Percentiles rank a stretch among this genome's conserved stretches.
These are phyloP conservation scores for Viola odorata DNA, from an alignment of 345 rosid species.

Conservation along the genomic window DNA sequence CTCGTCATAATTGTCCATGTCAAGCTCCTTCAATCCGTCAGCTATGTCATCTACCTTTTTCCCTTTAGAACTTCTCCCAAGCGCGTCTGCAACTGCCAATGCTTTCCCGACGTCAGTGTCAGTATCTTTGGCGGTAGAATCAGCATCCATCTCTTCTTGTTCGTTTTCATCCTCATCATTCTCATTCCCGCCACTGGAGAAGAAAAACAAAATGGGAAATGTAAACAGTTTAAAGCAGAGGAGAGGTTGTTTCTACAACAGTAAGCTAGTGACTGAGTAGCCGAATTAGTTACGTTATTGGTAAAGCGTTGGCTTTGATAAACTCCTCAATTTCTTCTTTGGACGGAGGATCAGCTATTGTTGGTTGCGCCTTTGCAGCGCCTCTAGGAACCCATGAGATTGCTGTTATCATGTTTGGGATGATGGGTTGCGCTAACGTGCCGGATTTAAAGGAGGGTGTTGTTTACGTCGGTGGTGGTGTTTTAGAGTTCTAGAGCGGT, in stretches of 20 bases:
- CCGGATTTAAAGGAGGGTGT: too few species aligned
- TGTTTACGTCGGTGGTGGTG: too few species aligned
- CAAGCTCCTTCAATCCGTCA: slow-evolving; percentile 67
- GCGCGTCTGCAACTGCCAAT: slow-evolving; percentile 58
- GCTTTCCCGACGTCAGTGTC: slow-evolving; percentile 51
- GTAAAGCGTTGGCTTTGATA: slow-evolving; percentile 48
- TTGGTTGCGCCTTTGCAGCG: slow-evolving; percentile 54
- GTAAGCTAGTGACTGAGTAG: neutral
- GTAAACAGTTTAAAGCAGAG: neutral
- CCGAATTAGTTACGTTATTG: slow-evolving; percentile 30
- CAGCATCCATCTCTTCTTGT: slow-evolving; percentile 48
- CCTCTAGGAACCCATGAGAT: slow-evolving; percentile 91
- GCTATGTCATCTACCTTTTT: slow-evolving; percentile 52
- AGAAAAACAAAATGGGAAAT: slow-evolving; percentile 9
- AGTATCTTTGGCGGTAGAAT: slow-evolving; percentile 32
- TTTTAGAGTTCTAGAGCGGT: too few species aligned
- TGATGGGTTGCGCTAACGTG: too few species aligned
- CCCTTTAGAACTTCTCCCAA: slow-evolving; percentile 48
- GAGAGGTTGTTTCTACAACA: neutral
- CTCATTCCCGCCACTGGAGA: slow-evolving; percentile 36
- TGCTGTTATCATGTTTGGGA: slow-evolving; percentile 62
- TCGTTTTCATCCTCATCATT: slow-evolving; percentile 39
- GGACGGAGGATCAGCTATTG: slow-evolving; percentile 68
- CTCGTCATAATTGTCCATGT: slow-evolving; percentile 87
- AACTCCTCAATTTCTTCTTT: slow-evolving; percentile 76